Evolutionary conservation across 2,329 filamentous ascomycete species (phyloP).

Genomic region (Dryadomyces quercivorus): DNA sequence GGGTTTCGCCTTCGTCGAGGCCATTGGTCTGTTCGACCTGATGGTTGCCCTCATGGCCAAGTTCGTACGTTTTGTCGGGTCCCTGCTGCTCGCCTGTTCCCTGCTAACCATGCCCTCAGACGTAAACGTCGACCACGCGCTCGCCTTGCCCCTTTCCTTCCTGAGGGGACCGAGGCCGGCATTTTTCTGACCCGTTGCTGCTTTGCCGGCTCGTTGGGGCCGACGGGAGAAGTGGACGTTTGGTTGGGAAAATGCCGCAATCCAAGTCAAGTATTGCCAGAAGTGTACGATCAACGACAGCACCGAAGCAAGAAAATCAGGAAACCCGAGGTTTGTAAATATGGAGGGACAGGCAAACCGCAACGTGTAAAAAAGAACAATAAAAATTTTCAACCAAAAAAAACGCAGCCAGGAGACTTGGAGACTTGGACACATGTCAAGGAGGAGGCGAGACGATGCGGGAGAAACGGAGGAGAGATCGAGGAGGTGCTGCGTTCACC

Average conservation of each 20-base stretch:
- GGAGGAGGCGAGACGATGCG: background rate
- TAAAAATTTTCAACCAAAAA: slow-evolving; percentile 4
- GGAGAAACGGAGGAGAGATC: background rate
- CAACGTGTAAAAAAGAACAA: slow-evolving; percentile 6
- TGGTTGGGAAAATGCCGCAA: slow-evolving; percentile 3
- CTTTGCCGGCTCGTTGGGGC: slow-evolving; percentile 4
- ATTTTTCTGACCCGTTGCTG: slow-evolving; percentile 4
- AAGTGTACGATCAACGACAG: slow-evolving; percentile 7
- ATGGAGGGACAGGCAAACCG: slow-evolving; percentile 6
- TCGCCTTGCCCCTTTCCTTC: slow-evolving; percentile 6
- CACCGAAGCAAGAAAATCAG: slow-evolving; percentile 5
- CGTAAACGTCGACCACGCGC: slow-evolving; percentile 9
- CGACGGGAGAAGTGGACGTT: background rate
- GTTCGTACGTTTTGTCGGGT: slow-evolving; percentile 48
- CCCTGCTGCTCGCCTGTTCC: background rate
- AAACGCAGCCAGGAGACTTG: background rate
- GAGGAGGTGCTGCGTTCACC: background rate
- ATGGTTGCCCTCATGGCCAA: slow-evolving; percentile 93
- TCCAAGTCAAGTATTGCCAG: slow-evolving; percentile 3
- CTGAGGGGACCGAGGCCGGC: slow-evolving; percentile 8
- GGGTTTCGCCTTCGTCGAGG: slow-evolving; percentile 52
- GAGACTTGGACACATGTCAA: background rate
- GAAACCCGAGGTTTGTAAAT: slow-evolving; percentile 6
- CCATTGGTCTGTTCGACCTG: slow-evolving; percentile 46
- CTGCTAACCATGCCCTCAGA: slow-evolving; percentile 1